phyloP scores from a whole-genome alignment of 169 alveolate species.

The Cyclospora cayetanensis region DNA sequence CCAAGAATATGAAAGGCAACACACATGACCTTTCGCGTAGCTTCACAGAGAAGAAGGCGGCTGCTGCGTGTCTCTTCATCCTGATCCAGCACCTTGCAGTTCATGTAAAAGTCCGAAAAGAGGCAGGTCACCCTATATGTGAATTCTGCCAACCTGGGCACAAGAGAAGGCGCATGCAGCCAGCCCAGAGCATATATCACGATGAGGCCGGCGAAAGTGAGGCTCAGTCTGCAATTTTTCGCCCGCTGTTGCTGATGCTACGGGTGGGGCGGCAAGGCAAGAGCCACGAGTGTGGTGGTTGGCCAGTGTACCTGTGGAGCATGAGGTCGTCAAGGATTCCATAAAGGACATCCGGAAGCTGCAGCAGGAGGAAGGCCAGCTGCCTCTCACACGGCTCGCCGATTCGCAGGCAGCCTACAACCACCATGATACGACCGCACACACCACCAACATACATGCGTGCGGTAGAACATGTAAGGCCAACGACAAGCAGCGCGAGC shows the following conservation, averaged over 20 bases:
- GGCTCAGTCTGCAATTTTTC: background rate
- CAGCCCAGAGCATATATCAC: background rate
- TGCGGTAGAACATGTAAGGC: background rate
- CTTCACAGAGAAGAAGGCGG: conserved; percentile 81
- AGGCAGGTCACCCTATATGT: conserved; percentile 93
- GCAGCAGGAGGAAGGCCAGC: conserved; percentile 83
- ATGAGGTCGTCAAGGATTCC: conserved; percentile 83
- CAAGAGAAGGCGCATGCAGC: conserved; percentile 70
- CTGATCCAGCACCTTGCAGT: conserved; percentile 93
- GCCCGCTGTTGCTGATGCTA: background rate
- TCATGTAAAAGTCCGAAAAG: conserved; percentile 94
- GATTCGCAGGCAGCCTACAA: conserved; percentile 28
- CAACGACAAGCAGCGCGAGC: background rate
- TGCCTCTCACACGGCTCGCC: conserved; percentile 80
- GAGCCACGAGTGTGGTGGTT: too few species aligned
- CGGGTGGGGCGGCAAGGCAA: background rate
- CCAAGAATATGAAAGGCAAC: conserved; percentile 21
- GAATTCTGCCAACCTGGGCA: conserved; percentile 94
- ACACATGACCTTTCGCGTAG: conserved; percentile 37
- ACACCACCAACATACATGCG: background rate
- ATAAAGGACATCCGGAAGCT: conserved; percentile 91
- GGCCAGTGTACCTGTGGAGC: conserved; percentile 78
- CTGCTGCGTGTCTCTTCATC: conserved; percentile 85
- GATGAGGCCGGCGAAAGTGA: background rate
- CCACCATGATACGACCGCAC: background rate